Percentiles rank a stretch among this genome's conserved stretches.
phyloP scores from a whole-genome alignment of 345 rosid species.

The Cochlearia excelsa region DNA sequence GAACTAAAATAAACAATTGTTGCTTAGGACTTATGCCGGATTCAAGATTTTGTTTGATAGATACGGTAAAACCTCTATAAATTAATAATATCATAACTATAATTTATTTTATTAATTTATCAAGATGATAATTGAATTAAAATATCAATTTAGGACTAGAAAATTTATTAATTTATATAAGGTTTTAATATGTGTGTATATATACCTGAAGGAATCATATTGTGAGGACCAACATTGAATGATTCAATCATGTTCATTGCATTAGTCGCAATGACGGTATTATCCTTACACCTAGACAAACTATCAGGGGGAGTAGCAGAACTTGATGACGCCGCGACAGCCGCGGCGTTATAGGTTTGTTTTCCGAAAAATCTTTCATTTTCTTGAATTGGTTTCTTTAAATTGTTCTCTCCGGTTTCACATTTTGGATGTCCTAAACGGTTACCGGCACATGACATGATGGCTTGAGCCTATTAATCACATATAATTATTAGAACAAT shows the following conservation, averaged over 20 bases:
- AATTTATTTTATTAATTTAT: too few relatives aligned
- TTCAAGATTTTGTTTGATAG: too few relatives aligned
- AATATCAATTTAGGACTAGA: not conserved
- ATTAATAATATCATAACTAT: too few relatives aligned
- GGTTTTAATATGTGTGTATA: not conserved
- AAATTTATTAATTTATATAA: not conserved
- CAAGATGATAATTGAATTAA: too few relatives aligned
- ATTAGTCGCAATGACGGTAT: constrained; percentile 38
- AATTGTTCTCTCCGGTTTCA: constrained; percentile 20
- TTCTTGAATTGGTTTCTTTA: constrained; percentile 27
- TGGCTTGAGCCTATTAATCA: constrained; percentile 69
- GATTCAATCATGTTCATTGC: constrained; percentile 44
- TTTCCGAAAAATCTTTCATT: constrained; percentile 24
- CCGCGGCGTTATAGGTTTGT: constrained; percentile 46
- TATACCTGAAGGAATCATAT: constrained; percentile 63
- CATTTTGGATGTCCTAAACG: constrained; percentile 24
- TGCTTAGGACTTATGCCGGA: not conserved
- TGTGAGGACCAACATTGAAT: constrained; percentile 34
- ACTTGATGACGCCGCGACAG: constrained; percentile 52
- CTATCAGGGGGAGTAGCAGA: constrained; percentile 45
- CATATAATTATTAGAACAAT: not conserved
- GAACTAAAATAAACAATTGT: constrained; percentile 38
- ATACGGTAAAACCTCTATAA: too few relatives aligned
- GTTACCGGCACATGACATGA: constrained; percentile 75
- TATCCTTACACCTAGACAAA: constrained; percentile 51